phyloP scores from a whole-genome alignment of 306 rosid species.

The Astragalus glycyphyllos region DNA sequence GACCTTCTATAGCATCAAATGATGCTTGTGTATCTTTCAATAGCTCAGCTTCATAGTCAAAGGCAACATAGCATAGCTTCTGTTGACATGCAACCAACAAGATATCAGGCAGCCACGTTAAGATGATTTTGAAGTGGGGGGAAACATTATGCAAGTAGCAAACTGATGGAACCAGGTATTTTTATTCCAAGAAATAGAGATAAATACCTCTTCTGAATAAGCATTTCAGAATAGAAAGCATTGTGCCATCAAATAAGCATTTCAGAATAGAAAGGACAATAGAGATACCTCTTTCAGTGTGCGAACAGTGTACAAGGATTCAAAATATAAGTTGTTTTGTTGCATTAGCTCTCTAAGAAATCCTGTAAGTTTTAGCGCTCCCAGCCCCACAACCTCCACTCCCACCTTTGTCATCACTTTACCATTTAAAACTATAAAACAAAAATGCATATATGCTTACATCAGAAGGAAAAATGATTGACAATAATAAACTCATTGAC shows the following conservation, averaged over 20 bases:
- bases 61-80: slow-evolving; percentile 91
- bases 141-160: background rate
- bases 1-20: slow-evolving; percentile 68
- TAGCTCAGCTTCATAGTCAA: slow-evolving; percentile 87
- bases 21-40: slow-evolving; percentile 73
- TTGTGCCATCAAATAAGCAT: slow-evolving; percentile 28
- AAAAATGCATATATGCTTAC: slow-evolving; percentile 28
- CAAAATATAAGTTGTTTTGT: slow-evolving; percentile 61
- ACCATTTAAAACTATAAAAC: slow-evolving; percentile 75
- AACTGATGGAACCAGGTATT: background rate
- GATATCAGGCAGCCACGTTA: slow-evolving; percentile 41
- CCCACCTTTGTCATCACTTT: slow-evolving; percentile 92
- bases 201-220: slow-evolving; percentile 26
- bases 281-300: slow-evolving; percentile 73
- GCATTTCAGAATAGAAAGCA: slow-evolving; percentile 31
- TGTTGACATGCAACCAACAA: slow-evolving; percentile 48
- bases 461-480: background rate
- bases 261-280: slow-evolving; percentile 32
- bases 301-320: slow-evolving; percentile 79
- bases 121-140: slow-evolving; percentile 15
- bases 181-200: slow-evolving; percentile 1
- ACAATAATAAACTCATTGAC: slow-evolving; percentile 24
- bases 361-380: slow-evolving; percentile 90
- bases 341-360: slow-evolving; percentile 86
- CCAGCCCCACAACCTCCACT: slow-evolving; percentile 87